phyloP scores from a whole-genome alignment of 1,284 basidiomycete genomes.

The Thelephora terrestris region DNA sequence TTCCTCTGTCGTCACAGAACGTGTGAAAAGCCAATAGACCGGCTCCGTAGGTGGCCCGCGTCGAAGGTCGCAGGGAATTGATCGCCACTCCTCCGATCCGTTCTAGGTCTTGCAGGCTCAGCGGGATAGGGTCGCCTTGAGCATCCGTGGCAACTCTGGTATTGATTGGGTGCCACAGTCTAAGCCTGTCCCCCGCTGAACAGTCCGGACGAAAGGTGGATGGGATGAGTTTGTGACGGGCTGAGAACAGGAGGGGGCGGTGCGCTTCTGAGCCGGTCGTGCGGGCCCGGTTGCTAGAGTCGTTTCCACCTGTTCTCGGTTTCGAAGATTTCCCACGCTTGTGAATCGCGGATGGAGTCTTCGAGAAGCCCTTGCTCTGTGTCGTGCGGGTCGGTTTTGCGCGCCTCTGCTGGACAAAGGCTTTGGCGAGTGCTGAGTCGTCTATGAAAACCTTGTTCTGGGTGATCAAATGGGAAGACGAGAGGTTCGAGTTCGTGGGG shows the following conservation, averaged over 20 bases:
- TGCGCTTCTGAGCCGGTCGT: no score
- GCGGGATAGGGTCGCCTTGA: background rate
- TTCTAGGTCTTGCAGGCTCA: background rate
- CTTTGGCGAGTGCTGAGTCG: no score
- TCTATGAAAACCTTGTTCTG: no score
- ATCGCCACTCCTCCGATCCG: background rate
- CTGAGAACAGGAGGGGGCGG: no score
- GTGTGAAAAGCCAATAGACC: constrained; percentile 9
- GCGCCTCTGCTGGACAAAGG: no score
- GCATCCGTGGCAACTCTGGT: background rate
- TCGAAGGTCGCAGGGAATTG: background rate
- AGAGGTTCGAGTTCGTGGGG: constrained; percentile 15
- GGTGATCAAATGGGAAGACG: constrained; percentile 20
- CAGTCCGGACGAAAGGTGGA: constrained; percentile 18
- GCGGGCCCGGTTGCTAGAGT: no score
- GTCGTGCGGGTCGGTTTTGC: no score
- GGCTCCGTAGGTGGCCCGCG: constrained; percentile 5
- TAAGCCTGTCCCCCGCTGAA: constrained; percentile 10
- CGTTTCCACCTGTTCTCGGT: no score
- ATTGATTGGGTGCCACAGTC: constrained; percentile 8
- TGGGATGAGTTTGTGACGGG: no score
- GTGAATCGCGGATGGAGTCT: no score
- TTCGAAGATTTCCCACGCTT: no score
- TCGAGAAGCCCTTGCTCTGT: no score
- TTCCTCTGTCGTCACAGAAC: constrained; percentile 4